These are phyloP conservation scores for Kurtzmaniella cleridarum DNA, from an alignment of 805 yeast genomes.

Conservation along the genomic window DNA sequence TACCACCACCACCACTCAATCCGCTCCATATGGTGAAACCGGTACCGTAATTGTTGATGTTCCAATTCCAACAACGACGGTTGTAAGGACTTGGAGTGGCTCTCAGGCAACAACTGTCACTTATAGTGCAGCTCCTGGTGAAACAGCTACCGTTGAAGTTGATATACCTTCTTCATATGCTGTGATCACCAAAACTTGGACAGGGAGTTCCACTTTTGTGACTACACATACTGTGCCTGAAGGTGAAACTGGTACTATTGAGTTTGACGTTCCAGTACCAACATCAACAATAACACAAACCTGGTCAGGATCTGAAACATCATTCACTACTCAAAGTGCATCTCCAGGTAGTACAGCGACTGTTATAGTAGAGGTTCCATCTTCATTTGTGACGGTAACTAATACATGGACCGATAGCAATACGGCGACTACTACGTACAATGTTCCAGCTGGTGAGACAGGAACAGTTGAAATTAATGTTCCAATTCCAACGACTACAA, in stretches of 20 bases:
- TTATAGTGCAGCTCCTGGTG: conserved; percentile 4
- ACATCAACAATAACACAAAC: conserved; percentile 4
- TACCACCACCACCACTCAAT: conserved; percentile 5
- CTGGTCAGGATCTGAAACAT: conserved; percentile 8
- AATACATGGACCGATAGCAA: conserved; percentile 1
- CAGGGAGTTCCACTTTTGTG: conserved; percentile 9
- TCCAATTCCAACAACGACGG: conserved; percentile 5
- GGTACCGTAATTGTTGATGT: conserved; percentile 10
- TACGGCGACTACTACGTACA: conserved; percentile 1
- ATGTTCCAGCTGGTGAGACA: conserved; percentile 3
- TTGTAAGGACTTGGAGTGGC: conserved; percentile 9
- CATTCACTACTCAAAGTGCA: conserved; percentile 5
- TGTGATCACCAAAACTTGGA: conserved; percentile 10
- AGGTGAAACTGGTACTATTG: conserved; percentile 7
- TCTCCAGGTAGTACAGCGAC: conserved; percentile 8
- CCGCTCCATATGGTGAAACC: conserved; percentile 5
- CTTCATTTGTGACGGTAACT: conserved; percentile 7
- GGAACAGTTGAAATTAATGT: conserved; percentile 9
- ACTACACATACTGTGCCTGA: conserved; percentile 4
- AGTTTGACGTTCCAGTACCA: conserved; percentile 15
- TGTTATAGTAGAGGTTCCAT: conserved; percentile 11
- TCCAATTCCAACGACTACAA: conserved; percentile 6
- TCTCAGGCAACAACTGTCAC: conserved; percentile 6
- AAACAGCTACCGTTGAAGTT: conserved; percentile 1
- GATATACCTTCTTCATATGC: conserved; percentile 4